phyloP scores from a whole-genome alignment of 257 asterid species.

The Lavandula angustifolia region DNA sequence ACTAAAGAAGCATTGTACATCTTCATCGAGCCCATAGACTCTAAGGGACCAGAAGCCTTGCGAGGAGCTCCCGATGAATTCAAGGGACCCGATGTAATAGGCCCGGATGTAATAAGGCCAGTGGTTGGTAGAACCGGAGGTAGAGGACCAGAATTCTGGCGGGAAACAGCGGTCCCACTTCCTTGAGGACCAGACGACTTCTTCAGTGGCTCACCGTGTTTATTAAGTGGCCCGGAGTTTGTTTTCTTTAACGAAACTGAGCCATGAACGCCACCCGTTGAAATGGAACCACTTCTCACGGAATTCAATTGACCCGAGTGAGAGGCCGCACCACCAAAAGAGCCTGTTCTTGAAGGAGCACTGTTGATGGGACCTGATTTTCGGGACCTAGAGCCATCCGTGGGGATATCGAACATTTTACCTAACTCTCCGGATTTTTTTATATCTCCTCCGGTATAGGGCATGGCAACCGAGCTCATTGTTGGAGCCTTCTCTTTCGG shows the following conservation, averaged over 20 bases:
- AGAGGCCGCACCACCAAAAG: constrained; percentile 54
- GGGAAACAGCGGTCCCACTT: constrained; percentile 50
- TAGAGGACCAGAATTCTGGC: constrained; percentile 68
- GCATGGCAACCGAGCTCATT: constrained; percentile 66
- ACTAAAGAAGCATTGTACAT: constrained; percentile 43
- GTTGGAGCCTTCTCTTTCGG: constrained; percentile 61
- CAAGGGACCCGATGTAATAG: constrained; percentile 64
- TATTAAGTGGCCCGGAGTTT: constrained; percentile 66
- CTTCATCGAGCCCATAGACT: constrained; percentile 58
- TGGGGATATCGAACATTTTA: constrained; percentile 70
- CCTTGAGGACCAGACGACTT: constrained; percentile 73
- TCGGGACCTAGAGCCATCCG: constrained; percentile 58
- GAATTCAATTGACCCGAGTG: constrained; percentile 67
- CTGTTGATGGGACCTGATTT: constrained; percentile 67
- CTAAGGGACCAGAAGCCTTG: constrained; percentile 64
- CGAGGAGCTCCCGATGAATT: constrained; percentile 68
- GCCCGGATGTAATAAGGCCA: constrained; percentile 73
- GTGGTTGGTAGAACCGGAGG: constrained; percentile 68
- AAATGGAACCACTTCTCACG: constrained; percentile 41
- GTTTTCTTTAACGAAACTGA: constrained; percentile 65
- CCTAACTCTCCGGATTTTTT: constrained; percentile 83
- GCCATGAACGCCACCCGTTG: constrained; percentile 46
- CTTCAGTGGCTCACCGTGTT: constrained; percentile 68
- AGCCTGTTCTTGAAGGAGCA: constrained; percentile 63
- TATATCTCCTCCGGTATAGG: constrained; percentile 84